Evolutionary conservation across 1,139 yeast genomes (phyloP).

Genomic region (Candida sp.): DNA sequence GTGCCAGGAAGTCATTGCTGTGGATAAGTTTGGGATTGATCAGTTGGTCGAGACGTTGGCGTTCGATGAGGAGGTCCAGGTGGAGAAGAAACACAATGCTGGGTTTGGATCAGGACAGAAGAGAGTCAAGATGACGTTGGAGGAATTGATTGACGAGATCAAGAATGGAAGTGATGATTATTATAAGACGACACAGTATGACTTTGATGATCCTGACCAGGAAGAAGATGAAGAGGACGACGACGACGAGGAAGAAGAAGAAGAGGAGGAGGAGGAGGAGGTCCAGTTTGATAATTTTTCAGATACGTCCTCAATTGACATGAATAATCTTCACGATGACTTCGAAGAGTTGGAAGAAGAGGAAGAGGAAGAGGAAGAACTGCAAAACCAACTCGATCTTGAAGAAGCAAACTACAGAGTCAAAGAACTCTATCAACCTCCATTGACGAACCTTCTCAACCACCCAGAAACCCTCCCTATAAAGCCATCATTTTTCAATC

Average conservation of each 20-base stretch:
- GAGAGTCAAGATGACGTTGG: constrained; percentile 52
- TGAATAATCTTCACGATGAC: constrained; percentile 54
- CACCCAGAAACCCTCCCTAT: constrained; percentile 35
- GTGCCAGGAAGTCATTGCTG: constrained; percentile 20
- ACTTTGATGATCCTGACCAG: constrained; percentile 24
- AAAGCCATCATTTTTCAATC: constrained; percentile 41
- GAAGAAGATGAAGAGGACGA: constrained; percentile 18
- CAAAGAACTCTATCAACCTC: constrained; percentile 61
- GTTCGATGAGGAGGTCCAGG: constrained; percentile 44
- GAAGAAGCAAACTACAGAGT: constrained; percentile 34
- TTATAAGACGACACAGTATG: constrained; percentile 74
- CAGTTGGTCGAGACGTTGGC: constrained; percentile 36
- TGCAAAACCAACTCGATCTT: not conserved
- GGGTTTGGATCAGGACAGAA: constrained; percentile 72
- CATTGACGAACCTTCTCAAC: constrained; percentile 50
- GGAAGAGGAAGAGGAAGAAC: constrained; percentile 17
- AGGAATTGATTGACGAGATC: constrained; percentile 47
- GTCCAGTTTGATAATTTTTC: constrained; percentile 16
- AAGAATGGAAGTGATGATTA: constrained; percentile 38
- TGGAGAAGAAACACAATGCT: constrained; percentile 57
- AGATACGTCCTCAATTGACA: constrained; percentile 39
- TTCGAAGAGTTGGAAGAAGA: constrained; percentile 42
- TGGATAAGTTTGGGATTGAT: constrained; percentile 30
- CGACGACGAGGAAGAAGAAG: constrained; percentile 16
- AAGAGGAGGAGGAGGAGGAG: constrained; percentile 15